Percentiles rank a stretch among this genome's conserved stretches.
These are phyloP conservation scores for Cordia subcordata DNA, from an alignment of 257 asterid species.

Conservation along the genomic window DNA sequence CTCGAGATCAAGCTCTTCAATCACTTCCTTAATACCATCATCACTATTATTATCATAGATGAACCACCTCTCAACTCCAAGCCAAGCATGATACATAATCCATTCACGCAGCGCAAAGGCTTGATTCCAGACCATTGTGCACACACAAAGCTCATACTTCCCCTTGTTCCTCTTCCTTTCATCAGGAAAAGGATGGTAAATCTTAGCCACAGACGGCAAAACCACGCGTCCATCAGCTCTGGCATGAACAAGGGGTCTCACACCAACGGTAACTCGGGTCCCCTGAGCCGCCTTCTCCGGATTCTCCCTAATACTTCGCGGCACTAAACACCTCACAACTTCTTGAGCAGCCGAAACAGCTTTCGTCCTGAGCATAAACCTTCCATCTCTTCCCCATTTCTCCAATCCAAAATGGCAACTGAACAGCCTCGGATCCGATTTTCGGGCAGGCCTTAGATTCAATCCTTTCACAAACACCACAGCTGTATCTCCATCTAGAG, in stretches of 20 bases:
- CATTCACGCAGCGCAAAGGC: slow-evolving; percentile 76
- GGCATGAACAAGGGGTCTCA: slow-evolving; percentile 22
- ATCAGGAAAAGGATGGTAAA: slow-evolving; percentile 20
- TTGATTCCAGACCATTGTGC: slow-evolving; percentile 99
- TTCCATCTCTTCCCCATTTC: slow-evolving; percentile 22
- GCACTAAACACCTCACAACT: slow-evolving; percentile 74
- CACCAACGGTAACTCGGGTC: slow-evolving; percentile 54
- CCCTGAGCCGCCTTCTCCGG: slow-evolving; percentile 50
- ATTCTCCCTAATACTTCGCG: slow-evolving; percentile 36
- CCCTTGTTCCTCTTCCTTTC: slow-evolving; percentile 12
- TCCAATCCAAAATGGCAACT: slow-evolving; percentile 75
- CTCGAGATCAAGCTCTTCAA: slow-evolving; percentile 45
- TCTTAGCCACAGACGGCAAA: slow-evolving; percentile 82
- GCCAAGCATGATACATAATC: slow-evolving; percentile 82
- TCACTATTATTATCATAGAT: slow-evolving; percentile 88
- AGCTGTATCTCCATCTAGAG: slow-evolving; percentile 56
- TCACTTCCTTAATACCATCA: slow-evolving; percentile 49
- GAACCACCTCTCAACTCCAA: slow-evolving; percentile 92
- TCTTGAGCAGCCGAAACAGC: slow-evolving; percentile 94
- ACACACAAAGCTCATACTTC: slow-evolving; percentile 70
- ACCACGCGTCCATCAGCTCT: slow-evolving; percentile 29
- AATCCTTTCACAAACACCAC: slow-evolving; percentile 89
- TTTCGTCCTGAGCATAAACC: slow-evolving; percentile 37
- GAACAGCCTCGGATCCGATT: slow-evolving; percentile 59
- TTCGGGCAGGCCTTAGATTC: slow-evolving; percentile 66